phyloP scores from a whole-genome alignment of 1,284 basidiomycete species.

The Papiliotrema terrestris region DNA sequence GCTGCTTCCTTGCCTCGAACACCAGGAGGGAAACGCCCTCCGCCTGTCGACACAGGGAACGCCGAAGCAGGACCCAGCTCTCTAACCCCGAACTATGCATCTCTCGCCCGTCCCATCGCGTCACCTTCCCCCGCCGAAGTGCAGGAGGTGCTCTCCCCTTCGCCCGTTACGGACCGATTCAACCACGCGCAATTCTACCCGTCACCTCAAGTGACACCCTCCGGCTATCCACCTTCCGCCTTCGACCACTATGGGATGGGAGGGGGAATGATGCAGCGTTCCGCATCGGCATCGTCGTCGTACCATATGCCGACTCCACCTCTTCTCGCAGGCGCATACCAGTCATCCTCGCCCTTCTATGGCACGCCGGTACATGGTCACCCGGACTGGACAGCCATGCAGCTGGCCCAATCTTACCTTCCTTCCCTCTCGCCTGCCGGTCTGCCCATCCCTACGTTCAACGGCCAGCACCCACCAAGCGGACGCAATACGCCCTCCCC shows the following conservation, averaged over 20 bases:
- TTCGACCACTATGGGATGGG: too few species aligned
- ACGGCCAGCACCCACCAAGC: conserved; percentile 6
- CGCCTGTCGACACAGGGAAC: conserved; percentile 26
- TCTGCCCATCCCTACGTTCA: conserved; percentile 13
- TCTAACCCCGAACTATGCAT: background rate
- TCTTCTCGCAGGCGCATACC: conserved; percentile 12
- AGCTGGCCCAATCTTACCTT: conserved; percentile 37
- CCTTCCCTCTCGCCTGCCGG: conserved; percentile 35
- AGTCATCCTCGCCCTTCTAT: conserved; percentile 13
- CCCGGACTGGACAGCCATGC: conserved; percentile 40
- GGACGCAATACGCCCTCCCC: conserved; percentile 43
- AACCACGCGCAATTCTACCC: conserved; percentile 17
- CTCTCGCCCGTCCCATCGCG: background rate
- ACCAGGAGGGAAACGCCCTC: conserved; percentile 77
- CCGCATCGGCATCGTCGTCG: conserved; percentile 33
- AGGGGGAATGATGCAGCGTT: conserved; percentile 28
- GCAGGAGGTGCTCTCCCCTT: conserved; percentile 29
- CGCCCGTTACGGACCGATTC: conserved; percentile 2
- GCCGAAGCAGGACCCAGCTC: background rate
- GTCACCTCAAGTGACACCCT: background rate
- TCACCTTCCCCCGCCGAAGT: conserved; percentile 1
- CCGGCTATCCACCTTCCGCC: background rate
- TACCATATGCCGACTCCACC: conserved; percentile 30
- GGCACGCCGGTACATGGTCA: conserved; percentile 17
- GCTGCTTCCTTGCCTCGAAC: conserved; percentile 82